Evolutionary conservation across 495 filamentous ascomycete species (phyloP), one percentile per base, ranked within the genome.

Genomic region (Penicillium egyptiacum): DNA sequence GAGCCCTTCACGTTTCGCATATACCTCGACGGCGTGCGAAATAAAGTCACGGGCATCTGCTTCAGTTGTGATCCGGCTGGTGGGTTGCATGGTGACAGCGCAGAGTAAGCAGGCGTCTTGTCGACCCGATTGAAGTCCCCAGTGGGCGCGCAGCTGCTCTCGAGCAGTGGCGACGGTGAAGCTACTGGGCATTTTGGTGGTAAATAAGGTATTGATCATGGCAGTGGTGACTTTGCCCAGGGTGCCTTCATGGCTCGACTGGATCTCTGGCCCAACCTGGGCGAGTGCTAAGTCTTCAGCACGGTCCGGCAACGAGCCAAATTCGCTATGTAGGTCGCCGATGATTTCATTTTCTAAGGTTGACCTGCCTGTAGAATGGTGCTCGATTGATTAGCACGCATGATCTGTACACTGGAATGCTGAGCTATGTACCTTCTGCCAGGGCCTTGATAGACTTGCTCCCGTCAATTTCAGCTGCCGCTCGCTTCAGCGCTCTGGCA

Each of bases 31-130:
- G 20, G 20, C 42, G 55, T 41, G 62, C 20, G 46, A 50, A 20
- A 53, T 53, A 30, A 42, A 26, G 23, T 53, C 37, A 30, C 50
- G 50, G 14, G 50, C 50, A 26, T 53, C 35, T n/a, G 50, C 43
- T 12, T 44, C 37, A n/a, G 17, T 35, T 11, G 49, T 25, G 7
- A 39, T 39, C 5, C 42, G 42, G 22, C 20, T 44, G 17, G 42
- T 44, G 42, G 42, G 42, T 19, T 44, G 42, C 17, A 44, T 11
- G 5, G 42, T 25, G 42, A 44, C 42, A 1, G 42, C 42, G 20
- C 42, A 44, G 2, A 44, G 16, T 2, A 44, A 19, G 22, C 42
- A 44, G 19, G 42, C 42, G 23, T 44, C 42, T 23, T 44, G 42
- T 16, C 42, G 42, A 44, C 42, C 42, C 11, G 42, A 44, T 44